Percentiles rank a stretch among this genome's conserved stretches.
Evolutionary conservation across 495 filamentous ascomycete genomes (phyloP).

Genomic region (Penicillium tannophilum): DNA sequence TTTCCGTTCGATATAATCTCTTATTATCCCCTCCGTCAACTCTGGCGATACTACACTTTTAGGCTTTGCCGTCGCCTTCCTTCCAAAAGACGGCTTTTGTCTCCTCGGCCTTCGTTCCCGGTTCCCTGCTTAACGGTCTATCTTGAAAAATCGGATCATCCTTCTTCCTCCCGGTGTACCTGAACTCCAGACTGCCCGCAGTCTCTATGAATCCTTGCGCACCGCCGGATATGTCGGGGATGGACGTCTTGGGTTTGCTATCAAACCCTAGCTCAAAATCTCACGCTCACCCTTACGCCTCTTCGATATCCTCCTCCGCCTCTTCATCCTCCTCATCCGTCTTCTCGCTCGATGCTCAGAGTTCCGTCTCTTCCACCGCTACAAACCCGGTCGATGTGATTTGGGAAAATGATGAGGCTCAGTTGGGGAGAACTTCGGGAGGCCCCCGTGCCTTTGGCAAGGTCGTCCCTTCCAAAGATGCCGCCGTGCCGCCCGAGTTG

Average conservation of each 20-base stretch:
- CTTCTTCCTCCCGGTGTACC: constrained; percentile 17
- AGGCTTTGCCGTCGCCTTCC: constrained; percentile 53
- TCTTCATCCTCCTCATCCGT: constrained; percentile 77
- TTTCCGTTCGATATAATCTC: not conserved
- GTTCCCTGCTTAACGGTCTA: constrained; percentile 48
- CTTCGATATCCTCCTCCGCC: constrained; percentile 70
- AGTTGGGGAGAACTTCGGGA: constrained; percentile 27
- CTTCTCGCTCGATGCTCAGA: constrained; percentile 72
- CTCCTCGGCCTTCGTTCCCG: constrained; percentile 51
- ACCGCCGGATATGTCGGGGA: constrained; percentile 48
- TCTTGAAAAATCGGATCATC: constrained; percentile 41
- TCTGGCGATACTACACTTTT: constrained; percentile 37
- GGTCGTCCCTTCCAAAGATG: constrained; percentile 37
- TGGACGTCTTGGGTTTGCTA: constrained; percentile 53
- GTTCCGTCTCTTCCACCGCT: constrained; percentile 52
- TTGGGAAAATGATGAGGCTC: constrained; percentile 50
- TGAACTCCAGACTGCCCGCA: constrained; percentile 3
- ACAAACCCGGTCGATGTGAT: constrained; percentile 50
- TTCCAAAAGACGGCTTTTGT: constrained; percentile 47
- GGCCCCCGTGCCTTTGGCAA: constrained; percentile 34
- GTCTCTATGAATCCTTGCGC: constrained; percentile 28
- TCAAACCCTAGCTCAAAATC: constrained; percentile 46
- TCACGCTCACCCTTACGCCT: constrained; percentile 61
- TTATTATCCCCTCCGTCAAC: constrained; percentile 19
- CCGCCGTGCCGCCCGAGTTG: constrained; percentile 63